Base-by-base conservation (phyloP, 1,284 basidiomycete species). In the Amylostereum areolatum region DNA sequence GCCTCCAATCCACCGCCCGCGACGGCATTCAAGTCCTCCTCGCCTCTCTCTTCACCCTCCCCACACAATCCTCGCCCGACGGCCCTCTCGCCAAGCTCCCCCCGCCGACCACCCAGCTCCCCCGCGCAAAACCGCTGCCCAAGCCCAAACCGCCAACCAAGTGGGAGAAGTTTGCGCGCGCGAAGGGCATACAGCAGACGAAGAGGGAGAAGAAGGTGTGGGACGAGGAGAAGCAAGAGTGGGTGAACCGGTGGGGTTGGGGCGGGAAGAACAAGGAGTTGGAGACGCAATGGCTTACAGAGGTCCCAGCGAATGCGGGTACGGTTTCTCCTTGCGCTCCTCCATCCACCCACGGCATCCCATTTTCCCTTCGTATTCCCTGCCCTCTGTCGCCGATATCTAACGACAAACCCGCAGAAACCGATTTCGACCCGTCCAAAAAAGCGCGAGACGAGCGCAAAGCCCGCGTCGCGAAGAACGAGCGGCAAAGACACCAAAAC, bases 141-240 rank as follows among this genome's bases (percentile, higher is more conserved):
- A 95, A 94, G 63, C 86, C 89, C 3, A 97, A 96, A 69, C 86
- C 89, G 3, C 80, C 80, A 44, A 98, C 96, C 11, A 99, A 97
- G 67, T 99, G 97, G 97, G 92, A 98, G 72, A 78, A 83, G 54
- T 99, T 98, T 62, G 96, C 96, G 11, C 84, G 85, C 50, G 85
- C 89, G 40, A 98, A 97, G 73, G 97, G 97, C 31, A 99, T 99
- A 61, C 81, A 83, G 58, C 81, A 94, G 60, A 84, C 75, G 63
- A 82, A 76, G 56, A 81, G 80, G 51, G 92, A 97, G 39, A 89
- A 81, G 71, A 84, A 86, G 63, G 81, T 87, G 6, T 99, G 91
- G 85, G 95, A 99, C 68, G 96, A 98, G 59, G 93, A 95, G 66
- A 81, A 78, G 59, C 89, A 96, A 67, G 90, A 91, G 37, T 99